phyloP scores from a whole-genome alignment of 2,329 filamentous ascomycete genomes.

The Epichloe gansuensis region DNA sequence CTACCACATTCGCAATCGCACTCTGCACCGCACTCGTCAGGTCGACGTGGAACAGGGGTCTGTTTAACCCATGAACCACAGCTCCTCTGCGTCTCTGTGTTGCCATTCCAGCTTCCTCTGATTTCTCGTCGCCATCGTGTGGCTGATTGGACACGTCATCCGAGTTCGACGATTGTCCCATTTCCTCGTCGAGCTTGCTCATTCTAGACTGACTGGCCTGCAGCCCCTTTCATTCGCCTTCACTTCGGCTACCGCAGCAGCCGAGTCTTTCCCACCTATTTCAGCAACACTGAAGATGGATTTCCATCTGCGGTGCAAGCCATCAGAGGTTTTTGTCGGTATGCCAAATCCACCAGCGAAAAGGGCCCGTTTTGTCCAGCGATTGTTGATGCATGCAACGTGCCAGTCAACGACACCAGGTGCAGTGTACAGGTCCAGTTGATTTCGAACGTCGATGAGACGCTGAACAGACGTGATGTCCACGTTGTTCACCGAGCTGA shows the following conservation, averaged over 20 bases:
- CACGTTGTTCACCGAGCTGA: conserved; percentile 85
- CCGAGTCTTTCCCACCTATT: conserved; percentile 59
- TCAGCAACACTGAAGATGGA: conserved; percentile 93
- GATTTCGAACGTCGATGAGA: conserved; percentile 87
- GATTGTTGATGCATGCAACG: conserved; percentile 81
- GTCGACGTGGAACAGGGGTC: conserved; percentile 90
- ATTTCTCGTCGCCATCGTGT: conserved; percentile 29
- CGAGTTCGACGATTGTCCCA: conserved; percentile 18
- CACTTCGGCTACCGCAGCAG: conserved; percentile 55
- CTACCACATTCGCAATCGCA: conserved; percentile 68
- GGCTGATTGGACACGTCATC: not conserved
- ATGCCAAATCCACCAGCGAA: conserved; percentile 81
- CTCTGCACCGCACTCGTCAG: conserved; percentile 80
- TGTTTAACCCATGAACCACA: conserved; percentile 73
- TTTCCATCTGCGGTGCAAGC: conserved; percentile 61
- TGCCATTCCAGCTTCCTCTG: conserved; percentile 12
- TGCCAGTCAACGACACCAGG: conserved; percentile 89
- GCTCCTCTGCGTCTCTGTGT: conserved; percentile 38
- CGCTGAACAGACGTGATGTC: conserved; percentile 89
- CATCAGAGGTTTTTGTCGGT: conserved; percentile 41
- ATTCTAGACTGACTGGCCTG: conserved; percentile 4
- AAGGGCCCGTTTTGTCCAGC: conserved; percentile 84
- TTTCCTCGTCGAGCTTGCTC: conserved; percentile 21
- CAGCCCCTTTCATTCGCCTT: conserved; percentile 38
- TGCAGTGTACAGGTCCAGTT: conserved; percentile 72